These are phyloP conservation scores for Starmera quercuum DNA, from an alignment of 805 yeast genomes.

Conservation along the genomic window DNA sequence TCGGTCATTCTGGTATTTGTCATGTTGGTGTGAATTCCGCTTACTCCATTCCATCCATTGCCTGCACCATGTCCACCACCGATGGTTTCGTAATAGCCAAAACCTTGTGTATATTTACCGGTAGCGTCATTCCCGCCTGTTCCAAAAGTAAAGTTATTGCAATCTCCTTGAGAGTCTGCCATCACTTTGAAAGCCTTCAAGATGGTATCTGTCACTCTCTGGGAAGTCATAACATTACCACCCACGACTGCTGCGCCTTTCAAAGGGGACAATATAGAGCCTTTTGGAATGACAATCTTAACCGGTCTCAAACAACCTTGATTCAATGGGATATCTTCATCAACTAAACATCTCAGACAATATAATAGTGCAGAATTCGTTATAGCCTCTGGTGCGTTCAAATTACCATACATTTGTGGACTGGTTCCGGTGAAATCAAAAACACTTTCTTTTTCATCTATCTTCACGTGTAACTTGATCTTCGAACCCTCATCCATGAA, in stretches of 20 bases:
- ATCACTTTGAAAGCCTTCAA: constrained; percentile 80
- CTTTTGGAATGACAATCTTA: constrained; percentile 53
- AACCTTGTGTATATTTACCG: constrained; percentile 51
- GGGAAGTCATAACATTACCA: constrained; percentile 93
- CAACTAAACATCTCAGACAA: constrained; percentile 76
- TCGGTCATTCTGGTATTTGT: constrained; percentile 92
- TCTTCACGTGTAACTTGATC: constrained; percentile 47
- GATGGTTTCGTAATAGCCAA: constrained; percentile 90
- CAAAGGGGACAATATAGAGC: constrained; percentile 64
- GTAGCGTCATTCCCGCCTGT: constrained; percentile 51
- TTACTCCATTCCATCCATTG: constrained; percentile 74
- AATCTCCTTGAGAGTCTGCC: constrained; percentile 95
- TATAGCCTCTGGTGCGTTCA: constrained; percentile 90
- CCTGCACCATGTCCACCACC: constrained; percentile 97
- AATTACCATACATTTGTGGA: constrained; percentile 80
- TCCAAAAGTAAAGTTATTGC: constrained; percentile 92
- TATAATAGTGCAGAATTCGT: constrained; percentile 85
- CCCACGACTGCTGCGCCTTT: constrained; percentile 90
- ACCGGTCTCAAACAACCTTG: constrained; percentile 89
- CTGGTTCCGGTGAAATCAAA: constrained; percentile 87
- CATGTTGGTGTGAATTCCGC: constrained; percentile 92
- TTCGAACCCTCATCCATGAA: constrained; percentile 77
- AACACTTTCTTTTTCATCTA: constrained; percentile 45
- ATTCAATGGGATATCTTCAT: constrained; percentile 84
- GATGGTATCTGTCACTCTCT: constrained; percentile 84